phyloP scores from a whole-genome alignment of 202 grass and related monocot genomes.

The Bolboschoenoplectus hybrid region DNA sequence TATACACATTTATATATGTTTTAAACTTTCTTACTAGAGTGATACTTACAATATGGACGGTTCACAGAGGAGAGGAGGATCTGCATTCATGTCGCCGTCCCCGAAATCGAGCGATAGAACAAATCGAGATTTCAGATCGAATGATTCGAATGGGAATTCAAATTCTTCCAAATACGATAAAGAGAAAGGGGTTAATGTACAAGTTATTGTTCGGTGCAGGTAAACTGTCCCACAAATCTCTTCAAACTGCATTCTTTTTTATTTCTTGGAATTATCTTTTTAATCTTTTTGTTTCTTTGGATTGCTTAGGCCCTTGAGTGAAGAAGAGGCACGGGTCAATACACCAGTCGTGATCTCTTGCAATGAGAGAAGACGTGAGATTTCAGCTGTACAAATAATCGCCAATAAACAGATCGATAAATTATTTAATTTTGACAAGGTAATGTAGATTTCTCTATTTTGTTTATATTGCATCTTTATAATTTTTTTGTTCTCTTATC shows the following conservation, averaged over 20 bases:
- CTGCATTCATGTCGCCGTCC: conserved; percentile 60
- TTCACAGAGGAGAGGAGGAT: conserved; percentile 63
- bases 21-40: conserved; percentile 46
- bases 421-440: conserved; percentile 91
- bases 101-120: conserved; percentile 74
- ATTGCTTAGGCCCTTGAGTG: conserved; percentile 76
- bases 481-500: not conserved
- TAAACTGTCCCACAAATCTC: conserved; percentile 42
- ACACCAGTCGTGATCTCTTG: conserved; percentile 88
- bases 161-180: conserved; percentile 64
- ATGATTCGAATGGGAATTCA: conserved; percentile 57
- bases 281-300: conserved; percentile 31
- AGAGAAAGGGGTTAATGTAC: conserved; percentile 97
- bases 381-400: conserved; percentile 78
- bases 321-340: conserved; percentile 79
- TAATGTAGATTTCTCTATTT: conserved; percentile 38
- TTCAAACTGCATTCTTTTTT: conserved; percentile 8
- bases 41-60: conserved; percentile 56
- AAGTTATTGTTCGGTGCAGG: conserved; percentile 99
- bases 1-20: conserved; percentile 27
- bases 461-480: conserved; percentile 1
- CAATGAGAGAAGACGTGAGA: conserved; percentile 78
- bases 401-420: conserved; percentile 94
- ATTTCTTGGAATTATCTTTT: conserved; percentile 19
- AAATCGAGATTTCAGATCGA: conserved; percentile 67